Evolutionary conservation across 2,329 filamentous ascomycete genomes (phyloP), one percentile per base, ranked within the genome.

Genomic region (Chaetomium sp.): DNA sequence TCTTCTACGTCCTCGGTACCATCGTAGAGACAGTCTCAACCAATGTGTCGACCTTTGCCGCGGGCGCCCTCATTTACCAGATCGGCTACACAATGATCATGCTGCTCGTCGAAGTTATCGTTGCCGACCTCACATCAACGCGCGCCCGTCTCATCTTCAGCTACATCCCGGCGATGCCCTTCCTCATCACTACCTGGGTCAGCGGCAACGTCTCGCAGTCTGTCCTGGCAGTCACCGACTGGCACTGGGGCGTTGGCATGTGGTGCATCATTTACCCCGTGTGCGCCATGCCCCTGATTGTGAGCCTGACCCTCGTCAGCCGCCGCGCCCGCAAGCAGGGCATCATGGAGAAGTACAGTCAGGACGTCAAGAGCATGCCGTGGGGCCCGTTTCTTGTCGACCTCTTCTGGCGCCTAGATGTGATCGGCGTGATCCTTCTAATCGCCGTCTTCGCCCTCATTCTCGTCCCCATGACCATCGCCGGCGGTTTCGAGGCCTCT

Each of bases 181-280:
- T 86, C 75, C 77, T 88, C 69, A 83, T 87, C 75, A 88, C 88
- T 75, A 86, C 87, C 1, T 89, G 87, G 87, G 80, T 88, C 4
- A 84, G 83, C 67, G 87, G 87, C 29, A 79, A 88, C 69, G 75
- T 89, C 51, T 78, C 83, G 3, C 64, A 70, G 3, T 77, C 81
- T 0, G 83, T 87, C 1, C 74, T 87, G 1, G 70, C 64, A 0
- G 69, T 65, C 16, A 84, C 82, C 0, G 80, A 75, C 8, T 89
- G 87, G 87, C 75, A 80, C 65, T 88, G 86, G 86, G 87, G 86
- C 35, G 81, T 87, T 35, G 86, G 85, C 69, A 88, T 89, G 85
- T 89, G 83, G 79, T 79, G 78, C 67, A 85, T 89, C 73, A 87
- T 88, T 65, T 88, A 85, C 73, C 81, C 86, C 3, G 80, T 84